Evolutionary conservation across 2,329 filamentous ascomycete genomes (phyloP).

Genomic region (Metarhizium album): DNA sequence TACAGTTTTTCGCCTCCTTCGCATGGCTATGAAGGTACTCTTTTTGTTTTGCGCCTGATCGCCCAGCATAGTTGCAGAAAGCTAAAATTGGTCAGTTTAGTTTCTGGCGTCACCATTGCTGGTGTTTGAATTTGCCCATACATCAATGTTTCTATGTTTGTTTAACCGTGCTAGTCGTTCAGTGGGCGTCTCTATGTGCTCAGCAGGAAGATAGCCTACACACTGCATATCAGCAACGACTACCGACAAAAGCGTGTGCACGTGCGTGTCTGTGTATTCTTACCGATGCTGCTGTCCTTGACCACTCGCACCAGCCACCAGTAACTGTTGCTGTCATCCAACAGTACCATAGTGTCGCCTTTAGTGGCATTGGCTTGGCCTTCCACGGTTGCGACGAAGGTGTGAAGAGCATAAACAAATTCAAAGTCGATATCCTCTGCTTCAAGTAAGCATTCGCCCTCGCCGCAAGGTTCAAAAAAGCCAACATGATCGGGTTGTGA

Average conservation of each 20-base stretch:
- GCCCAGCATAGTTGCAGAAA: constrained; percentile 52
- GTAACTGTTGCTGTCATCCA: constrained; percentile 98
- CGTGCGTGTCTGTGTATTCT: constrained; percentile 8
- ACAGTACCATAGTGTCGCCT: constrained; percentile 94
- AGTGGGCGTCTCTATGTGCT: constrained; percentile 96
- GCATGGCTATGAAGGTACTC: constrained; percentile 74
- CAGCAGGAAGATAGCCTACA: constrained; percentile 84
- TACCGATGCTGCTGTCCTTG: constrained; percentile 90
- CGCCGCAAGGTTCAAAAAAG: constrained; percentile 64
- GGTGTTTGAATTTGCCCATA: constrained; percentile 36
- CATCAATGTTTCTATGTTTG: constrained; percentile 96
- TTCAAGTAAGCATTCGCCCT: constrained; percentile 75
- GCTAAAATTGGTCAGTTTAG: constrained; percentile 25
- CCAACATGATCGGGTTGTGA: constrained; percentile 39
- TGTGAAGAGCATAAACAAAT: constrained; percentile 96
- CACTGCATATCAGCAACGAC: background rate
- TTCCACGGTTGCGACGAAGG: constrained; percentile 94
- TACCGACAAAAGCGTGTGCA: constrained; percentile 2
- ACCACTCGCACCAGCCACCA: constrained; percentile 98
- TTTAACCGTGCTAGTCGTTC: constrained; percentile 88
- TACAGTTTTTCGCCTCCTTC: constrained; percentile 76
- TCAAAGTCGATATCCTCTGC: constrained; percentile 99
- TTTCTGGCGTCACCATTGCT: constrained; percentile 4
- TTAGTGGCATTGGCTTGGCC: constrained; percentile 97
- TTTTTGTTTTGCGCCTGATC: constrained; percentile 66